Base-by-base conservation (phyloP, 2,329 filamentous ascomycete genomes). In the Colletotrichum navitas region DNA sequence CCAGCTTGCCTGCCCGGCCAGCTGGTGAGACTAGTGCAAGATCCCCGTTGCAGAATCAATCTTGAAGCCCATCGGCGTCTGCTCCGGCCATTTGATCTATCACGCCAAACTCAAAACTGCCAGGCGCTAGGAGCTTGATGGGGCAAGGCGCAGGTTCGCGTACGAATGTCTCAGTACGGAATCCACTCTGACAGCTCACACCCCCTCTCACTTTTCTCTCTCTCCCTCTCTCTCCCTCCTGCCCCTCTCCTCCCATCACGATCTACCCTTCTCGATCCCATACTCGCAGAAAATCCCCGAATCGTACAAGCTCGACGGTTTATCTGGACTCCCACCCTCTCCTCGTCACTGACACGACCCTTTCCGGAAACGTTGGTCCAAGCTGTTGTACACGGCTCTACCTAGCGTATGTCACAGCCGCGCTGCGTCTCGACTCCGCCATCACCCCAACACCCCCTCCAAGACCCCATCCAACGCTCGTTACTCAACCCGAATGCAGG, bases 1-100 rank as follows among this genome's bases (percentile, higher is more conserved):
- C 21, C 21, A 45, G 21, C 43, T 45, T 45, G 29, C 21, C 24
- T 18, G 29, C 21, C 24, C 54, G 63, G 61, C 63, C 43, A 21
- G 39, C 34, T 56, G 54, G 54, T 32, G 39, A 51, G 63, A 29
- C 63, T 68, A 71, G 68, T 68, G 58, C 52, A 59, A 71, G 68
- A 68, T 68, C 43, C 68, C 64, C 68, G 68, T 71, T 71, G 64
- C 68, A 71, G 58, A 45, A 45, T 45, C 43, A 63, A 68, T 68
- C 68, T 63, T 18, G 64, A 29, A 68, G 58, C 59, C 54, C 41
- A 49, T 51, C 63, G 43, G 59, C 39, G 56, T 29, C 45, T 60
- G n/a, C 59, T 24, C 29, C 55, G 39, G 10, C 64, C 56, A 14
- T 39, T 36, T 21, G 8, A 24, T 45, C 56, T 41, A 58, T 47